These are phyloP conservation scores for Thymus mandschuricus DNA, from an alignment of 257 asterid species.

Conservation along the genomic window DNA sequence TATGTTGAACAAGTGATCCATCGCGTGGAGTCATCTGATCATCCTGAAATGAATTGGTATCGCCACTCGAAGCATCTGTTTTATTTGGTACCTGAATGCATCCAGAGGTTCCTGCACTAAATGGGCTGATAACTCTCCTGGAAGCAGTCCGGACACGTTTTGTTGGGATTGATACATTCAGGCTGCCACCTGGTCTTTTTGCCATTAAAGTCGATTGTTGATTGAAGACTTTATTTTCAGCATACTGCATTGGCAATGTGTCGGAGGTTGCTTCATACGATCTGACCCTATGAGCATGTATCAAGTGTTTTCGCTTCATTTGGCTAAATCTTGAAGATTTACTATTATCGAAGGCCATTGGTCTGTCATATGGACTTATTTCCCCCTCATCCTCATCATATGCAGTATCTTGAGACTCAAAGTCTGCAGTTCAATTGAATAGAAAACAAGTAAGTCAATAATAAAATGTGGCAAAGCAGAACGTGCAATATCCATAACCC, in stretches of 20 bases:
- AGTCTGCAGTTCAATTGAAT: conserved; percentile 46
- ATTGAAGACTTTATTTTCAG: conserved; percentile 56
- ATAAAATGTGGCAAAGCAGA: conserved; percentile 30
- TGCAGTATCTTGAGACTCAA: conserved; percentile 60
- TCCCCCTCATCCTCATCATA: conserved; percentile 82
- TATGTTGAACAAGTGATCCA: conserved; percentile 62
- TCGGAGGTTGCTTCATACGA: conserved; percentile 56
- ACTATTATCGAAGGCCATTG: conserved; percentile 55
- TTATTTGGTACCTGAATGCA: conserved; percentile 65
- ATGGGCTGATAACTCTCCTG: conserved; percentile 84
- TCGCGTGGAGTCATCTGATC: conserved; percentile 80
- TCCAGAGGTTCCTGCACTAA: conserved; percentile 73
- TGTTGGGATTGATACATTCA: conserved; percentile 83
- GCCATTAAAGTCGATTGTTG: conserved; percentile 56
- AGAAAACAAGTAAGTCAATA: conserved; percentile 29
- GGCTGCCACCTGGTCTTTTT: conserved; percentile 77
- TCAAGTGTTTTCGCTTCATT: conserved; percentile 63
- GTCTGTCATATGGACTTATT: conserved; percentile 58
- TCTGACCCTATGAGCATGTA: conserved; percentile 61
- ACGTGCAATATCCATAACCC: conserved; percentile 23
- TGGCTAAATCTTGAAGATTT: conserved; percentile 61
- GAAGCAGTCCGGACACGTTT: conserved; percentile 93
- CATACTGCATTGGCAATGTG: conserved; percentile 50
- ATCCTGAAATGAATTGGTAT: conserved; percentile 91
- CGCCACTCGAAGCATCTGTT: conserved; percentile 95